Percentiles rank a stretch among this genome's conserved stretches.
These are phyloP conservation scores for Cyclotella cryptica DNA, from an alignment of 108 stramenopile genomes.

Conservation along the genomic window DNA sequence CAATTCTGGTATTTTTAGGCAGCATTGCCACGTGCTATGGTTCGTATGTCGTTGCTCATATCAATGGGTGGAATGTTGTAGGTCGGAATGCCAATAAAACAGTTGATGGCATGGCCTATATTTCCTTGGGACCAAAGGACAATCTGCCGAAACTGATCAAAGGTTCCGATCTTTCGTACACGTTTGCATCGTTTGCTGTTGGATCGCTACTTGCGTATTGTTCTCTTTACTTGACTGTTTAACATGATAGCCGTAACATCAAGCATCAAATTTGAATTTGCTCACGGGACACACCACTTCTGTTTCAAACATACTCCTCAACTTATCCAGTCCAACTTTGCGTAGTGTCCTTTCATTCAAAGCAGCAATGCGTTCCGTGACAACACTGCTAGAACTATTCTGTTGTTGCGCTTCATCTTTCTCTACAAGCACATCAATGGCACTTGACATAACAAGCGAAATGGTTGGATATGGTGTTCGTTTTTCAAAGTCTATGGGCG, in stretches of 20 bases:
- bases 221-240: slow-evolving; percentile 22
- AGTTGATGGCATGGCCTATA: neutral
- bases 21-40: slow-evolving; percentile 36
- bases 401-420: neutral
- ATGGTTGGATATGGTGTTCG: slow-evolving; percentile 74
- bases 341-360: slow-evolving; percentile 62
- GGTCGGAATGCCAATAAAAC: neutral
- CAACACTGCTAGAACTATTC: slow-evolving; percentile 12
- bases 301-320: slow-evolving; percentile 42
- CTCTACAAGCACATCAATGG: slow-evolving; percentile 57
- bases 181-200: slow-evolving; percentile 24
- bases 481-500: slow-evolving; percentile 68
- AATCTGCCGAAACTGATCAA: neutral
- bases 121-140: neutral
- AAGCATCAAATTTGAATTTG: neutral
- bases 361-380: slow-evolving; percentile 61
- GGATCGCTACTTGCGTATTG: slow-evolving; percentile 28
- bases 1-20: slow-evolving; percentile 28
- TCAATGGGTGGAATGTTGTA: slow-evolving; percentile 24
- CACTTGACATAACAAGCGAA: slow-evolving; percentile 66
- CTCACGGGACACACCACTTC: slow-evolving; percentile 18
- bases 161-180: slow-evolving; percentile 20
- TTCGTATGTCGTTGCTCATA: slow-evolving; percentile 13
- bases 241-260: neutral
- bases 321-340: slow-evolving; percentile 38